Base-by-base conservation (phyloP, 164 flowering plant species). In the Chimonanthus praecox region DNA sequence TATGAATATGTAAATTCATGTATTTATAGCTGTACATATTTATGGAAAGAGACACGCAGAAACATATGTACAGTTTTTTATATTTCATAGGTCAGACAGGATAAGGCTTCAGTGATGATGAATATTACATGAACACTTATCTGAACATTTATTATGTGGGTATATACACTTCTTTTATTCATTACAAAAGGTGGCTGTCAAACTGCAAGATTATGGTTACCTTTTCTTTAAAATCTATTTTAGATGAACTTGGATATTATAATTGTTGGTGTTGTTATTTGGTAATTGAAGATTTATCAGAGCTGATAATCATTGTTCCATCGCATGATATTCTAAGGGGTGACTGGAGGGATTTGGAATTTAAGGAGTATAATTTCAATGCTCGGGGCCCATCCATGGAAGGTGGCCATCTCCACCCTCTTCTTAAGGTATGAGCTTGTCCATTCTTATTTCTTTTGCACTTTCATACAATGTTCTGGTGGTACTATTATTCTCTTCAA, bases 331-430 rank as follows among this genome's bases (percentile, higher is more conserved):
- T 75, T 70, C 49, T 58, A n/a, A 91, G 98, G 82, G 94, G 92
- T 70, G 99, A 89, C 16, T 95, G 98, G 99, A 88, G 84, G 76
- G 88, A 90, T 2, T 66, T 88, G 33, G 91, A 89, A 83, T 89
- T 95, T 65, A 95, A 95, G 80, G 94, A 88, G 76, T 95, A 92
- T 72, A 95, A 93, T 83, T 92, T 89, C 83, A 84, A 72, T 74
- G 97, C 99, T 49, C 90, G 85, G 76, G 94, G 97, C 70, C 84
- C 76, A 72, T 88, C 94, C 49, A 51, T 80, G 73, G 92, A 89
- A 73, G 87, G 90, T 72, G 99, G 99, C 75, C 88, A 89, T 84
- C 90, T 95, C 51, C 98, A 95, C 86, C 97, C 99, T 45, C 80
- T 95, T 71, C 89, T 87, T 64, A 95, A 95, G 98, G 97, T 80